phyloP scores from a whole-genome alignment of 2,329 filamentous ascomycete genomes.

The Penicillium rolfsii region DNA sequence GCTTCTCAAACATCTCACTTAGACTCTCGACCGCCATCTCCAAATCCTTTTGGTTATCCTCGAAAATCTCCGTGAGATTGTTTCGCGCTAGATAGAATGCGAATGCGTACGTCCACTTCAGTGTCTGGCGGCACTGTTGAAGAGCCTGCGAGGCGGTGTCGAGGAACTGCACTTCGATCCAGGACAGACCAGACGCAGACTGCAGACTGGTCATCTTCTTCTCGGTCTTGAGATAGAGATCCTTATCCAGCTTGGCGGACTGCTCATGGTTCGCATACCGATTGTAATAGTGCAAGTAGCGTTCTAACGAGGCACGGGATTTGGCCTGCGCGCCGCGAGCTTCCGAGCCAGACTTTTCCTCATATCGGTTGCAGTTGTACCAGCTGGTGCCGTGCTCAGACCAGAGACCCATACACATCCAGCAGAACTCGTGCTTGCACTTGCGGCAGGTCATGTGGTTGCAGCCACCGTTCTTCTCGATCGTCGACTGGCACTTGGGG shows the following conservation, averaged over 20 bases:
- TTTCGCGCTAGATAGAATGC: conserved; percentile 96
- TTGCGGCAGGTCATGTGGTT: conserved; percentile 98
- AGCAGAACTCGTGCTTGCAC: conserved; percentile 96
- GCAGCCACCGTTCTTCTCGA: conserved; percentile 97
- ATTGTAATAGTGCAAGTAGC: conserved; percentile 99
- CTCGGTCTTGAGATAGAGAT: conserved; percentile 93
- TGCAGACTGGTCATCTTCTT: conserved; percentile 99
- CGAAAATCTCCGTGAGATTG: conserved; percentile 95
- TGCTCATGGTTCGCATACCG: conserved; percentile 99
- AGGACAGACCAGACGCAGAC: conserved; percentile 91
- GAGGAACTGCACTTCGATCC: conserved; percentile 98
- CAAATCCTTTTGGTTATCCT: conserved; percentile 97
- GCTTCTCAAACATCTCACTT: conserved; percentile 99
- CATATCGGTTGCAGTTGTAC: conserved; percentile 98
- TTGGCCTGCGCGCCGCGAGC: conserved; percentile 90
- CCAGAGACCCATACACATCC: conserved; percentile 99
- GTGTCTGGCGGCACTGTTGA: conserved; percentile 94
- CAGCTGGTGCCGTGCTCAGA: conserved; percentile 98
- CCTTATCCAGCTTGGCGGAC: conserved; percentile 93
- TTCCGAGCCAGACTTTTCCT: conserved; percentile 91
- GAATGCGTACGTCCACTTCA: conserved; percentile 99
- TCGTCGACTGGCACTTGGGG: conserved; percentile 92
- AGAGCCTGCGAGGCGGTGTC: conserved; percentile 90
- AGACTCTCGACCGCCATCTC: conserved; percentile 96
- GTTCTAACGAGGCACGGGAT: conserved; percentile 85